Percentiles rank a stretch among this genome's conserved stretches.
Conservation (phyloP, 2,329 filamentous ascomycete genomes). For the Metarhizium sp. region DNA sequence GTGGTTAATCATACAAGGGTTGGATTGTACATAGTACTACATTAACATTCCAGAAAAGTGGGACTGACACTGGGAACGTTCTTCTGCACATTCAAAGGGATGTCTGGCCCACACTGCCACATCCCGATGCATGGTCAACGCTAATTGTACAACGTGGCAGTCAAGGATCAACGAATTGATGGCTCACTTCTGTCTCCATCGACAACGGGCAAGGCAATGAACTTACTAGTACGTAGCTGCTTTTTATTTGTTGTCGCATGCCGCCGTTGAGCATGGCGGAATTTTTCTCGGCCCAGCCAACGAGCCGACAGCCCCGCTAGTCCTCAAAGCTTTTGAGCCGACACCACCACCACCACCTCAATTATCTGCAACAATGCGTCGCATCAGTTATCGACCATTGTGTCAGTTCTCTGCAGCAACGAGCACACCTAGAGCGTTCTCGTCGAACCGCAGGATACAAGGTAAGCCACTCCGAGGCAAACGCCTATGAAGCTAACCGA, state of each 20-base stretch:
- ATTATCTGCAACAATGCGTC: not conserved
- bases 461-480: slow-evolving; percentile 8
- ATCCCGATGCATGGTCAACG: not conserved
- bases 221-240: too few species aligned
- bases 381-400: not conserved
- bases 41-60: too few species aligned
- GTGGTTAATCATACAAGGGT: too few species aligned
- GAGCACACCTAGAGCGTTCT: slow-evolving; percentile 9
- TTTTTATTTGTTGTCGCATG: not conserved
- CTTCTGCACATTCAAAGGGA: too few species aligned
- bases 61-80: too few species aligned
- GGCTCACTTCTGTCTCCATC: too few species aligned
- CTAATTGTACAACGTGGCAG: not conserved
- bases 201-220: too few species aligned
- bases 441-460: slow-evolving; percentile 18
- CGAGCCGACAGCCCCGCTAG: not conserved
- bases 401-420: not conserved
- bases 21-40: too few species aligned
- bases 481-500: not conserved
- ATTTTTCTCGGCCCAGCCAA: not conserved
- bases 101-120: too few species aligned
- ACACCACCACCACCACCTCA: not conserved
- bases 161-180: not conserved
- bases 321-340: too few species aligned
- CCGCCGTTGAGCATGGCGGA: not conserved